A percentile compares a stretch with the other conserved stretches of the same genome.
These are phyloP conservation scores for Lachancea mirantina DNA, from an alignment of 805 yeast genomes.

Conservation along the genomic window DNA sequence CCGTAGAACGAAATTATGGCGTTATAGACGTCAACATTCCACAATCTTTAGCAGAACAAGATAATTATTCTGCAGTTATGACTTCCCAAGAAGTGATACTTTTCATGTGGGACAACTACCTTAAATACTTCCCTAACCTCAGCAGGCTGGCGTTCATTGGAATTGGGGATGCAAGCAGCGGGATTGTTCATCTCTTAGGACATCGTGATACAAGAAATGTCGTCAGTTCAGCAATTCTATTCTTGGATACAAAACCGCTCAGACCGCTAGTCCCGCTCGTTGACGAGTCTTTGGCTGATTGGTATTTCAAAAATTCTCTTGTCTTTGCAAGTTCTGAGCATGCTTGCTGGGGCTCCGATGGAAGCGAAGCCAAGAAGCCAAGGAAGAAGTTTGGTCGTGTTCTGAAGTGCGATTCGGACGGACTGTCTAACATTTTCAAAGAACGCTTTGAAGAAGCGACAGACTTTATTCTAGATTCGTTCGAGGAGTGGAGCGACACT, in stretches of 20 bases:
- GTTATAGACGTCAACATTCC: conserved; percentile 82
- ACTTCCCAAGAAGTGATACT: conserved; percentile 71
- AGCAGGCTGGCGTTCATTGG: conserved; percentile 69
- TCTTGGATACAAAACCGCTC: conserved; percentile 59
- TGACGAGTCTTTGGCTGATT: conserved; percentile 84
- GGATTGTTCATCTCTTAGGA: conserved; percentile 80
- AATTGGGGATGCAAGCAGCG: conserved; percentile 81
- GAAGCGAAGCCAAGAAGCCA: conserved; percentile 55
- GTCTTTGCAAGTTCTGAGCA: conserved; percentile 71
- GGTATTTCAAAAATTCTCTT: conserved; percentile 84
- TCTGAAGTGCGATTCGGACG: conserved; percentile 61
- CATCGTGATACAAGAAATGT: conserved; percentile 63
- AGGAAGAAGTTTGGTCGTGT: conserved; percentile 91
- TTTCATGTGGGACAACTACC: conserved; percentile 85
- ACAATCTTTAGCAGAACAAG: conserved; percentile 38
- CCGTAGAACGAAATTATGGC: conserved; percentile 53
- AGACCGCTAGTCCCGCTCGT: conserved; percentile 77
- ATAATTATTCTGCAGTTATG: conserved; percentile 52
- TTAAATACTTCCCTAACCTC: conserved; percentile 61
- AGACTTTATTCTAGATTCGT: conserved; percentile 73
- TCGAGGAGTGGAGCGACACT: conserved; percentile 57
- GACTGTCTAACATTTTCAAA: conserved; percentile 65
- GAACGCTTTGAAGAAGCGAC: conserved; percentile 82
- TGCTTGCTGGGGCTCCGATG: conserved; percentile 66
- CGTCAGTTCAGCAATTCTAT: conserved; percentile 65